Base-by-base conservation (phyloP, 495 filamentous ascomycete genomes). In the Lasiosphaeriaceae sp. region DNA sequence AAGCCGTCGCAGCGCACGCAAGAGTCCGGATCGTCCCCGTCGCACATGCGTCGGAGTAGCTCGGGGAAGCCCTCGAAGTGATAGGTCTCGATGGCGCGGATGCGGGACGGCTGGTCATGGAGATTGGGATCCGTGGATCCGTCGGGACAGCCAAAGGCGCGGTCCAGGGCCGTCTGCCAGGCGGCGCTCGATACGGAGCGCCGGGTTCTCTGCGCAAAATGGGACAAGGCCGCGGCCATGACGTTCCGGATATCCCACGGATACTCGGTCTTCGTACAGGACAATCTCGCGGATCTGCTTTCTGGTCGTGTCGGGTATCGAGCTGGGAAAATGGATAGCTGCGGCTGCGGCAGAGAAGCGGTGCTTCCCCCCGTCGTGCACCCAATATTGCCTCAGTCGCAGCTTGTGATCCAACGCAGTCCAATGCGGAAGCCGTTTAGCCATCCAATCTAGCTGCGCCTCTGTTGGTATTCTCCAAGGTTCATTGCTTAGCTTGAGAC, bases 401-500 rank as follows among this genome's bases (percentile, higher is more conserved):
- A n/a, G n/a, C n/a, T n/a, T n/a, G n/a, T n/a, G n/a, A n/a, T n/a
- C n/a, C n/a, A n/a, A n/a, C n/a, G n/a, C n/a, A n/a, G n/a, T n/a
- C n/a, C n/a, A n/a, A n/a, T n/a, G n/a, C n/a, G n/a, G n/a, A n/a
- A n/a, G n/a, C n/a, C 44, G 9, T 17, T 34, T 37, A 2, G 20
- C 23, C 9, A 35, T 14, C 7, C 9, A 34, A 26, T 51, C 24
- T 1, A 51, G 3, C 20, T 51, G 21, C 11, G 23, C 26, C 1
- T 51, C 24, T 37, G 48, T 51, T 11, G 48, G 48, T 16, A 51
- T 35, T 2, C 29, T 51, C 24, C 48, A 51, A 20, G 48, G 48
- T 12, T 35, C 29, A 16, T 51, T 22, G 48, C 29, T 20, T 16
- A 51, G 29, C 24, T 51, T 2, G 14, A 37, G 16, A 11, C 4